Base-by-base conservation (phyloP, 257 asterid genomes). In the Salvia miltiorrhiza region DNA sequence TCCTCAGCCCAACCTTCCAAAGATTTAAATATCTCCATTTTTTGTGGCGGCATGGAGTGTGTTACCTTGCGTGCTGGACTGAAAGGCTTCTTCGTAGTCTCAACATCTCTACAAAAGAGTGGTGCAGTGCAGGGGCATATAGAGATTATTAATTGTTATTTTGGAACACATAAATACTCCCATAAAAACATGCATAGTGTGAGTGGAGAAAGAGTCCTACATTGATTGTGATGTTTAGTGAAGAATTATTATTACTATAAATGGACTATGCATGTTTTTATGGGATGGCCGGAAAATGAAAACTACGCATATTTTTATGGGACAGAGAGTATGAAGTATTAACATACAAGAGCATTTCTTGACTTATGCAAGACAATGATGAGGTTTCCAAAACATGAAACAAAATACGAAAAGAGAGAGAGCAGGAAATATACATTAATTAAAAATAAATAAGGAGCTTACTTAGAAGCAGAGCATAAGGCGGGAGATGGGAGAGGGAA, bases 31-130 rank as follows among this genome's bases (percentile, higher is more conserved):
- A 87, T 85, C 76, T 87, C 94, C 55, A 81, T 73, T 59, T 85
- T 87, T 75, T 87, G 83, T 65, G 90, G 90, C 5, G 87, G 86
- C 90, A 87, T 83, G 19, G 94, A 85, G 83, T 87, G 94, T 30
- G 88, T n/a, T n/a, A 81, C 90, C 76, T 84, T 87, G 0, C 78
- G 87, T 7, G 87, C 86, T 21, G 86, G 86, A 75, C 60, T n/a
- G 67, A 76, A 85, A 9, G 85, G 81, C 78, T 81, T 81, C 72
- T 79, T 86, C 41, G 69, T 70, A 32, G 77, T 79, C 53, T 73
- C 82, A 41, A 79, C 82, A 65, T 72, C 83, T 73, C 93, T 82
- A 71, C 57, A 57, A 52, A 68, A 77, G 44, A 45, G 63, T 5
- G n/a, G n/a, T n/a, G n/a, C n/a, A n/a, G n/a, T n/a, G n/a, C n/a